phyloP scores from a whole-genome alignment of 768 basidiomycete genomes.

The Termitomyces sp. region DNA sequence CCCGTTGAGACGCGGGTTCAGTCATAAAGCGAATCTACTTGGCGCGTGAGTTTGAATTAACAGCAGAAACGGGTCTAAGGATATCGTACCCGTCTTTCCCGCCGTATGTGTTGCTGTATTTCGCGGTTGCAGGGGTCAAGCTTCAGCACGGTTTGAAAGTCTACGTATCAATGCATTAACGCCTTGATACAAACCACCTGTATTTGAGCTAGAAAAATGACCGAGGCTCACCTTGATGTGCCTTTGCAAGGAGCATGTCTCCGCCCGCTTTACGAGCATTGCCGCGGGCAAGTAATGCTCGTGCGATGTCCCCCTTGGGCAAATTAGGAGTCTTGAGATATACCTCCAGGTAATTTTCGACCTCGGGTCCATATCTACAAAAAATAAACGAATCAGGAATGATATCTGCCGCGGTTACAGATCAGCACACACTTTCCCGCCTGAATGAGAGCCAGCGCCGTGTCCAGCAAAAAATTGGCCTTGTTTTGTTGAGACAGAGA shows the following conservation, averaged over 20 bases:
- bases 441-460: slow-evolving; percentile 43
- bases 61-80: neutral
- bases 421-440: slow-evolving; percentile 40
- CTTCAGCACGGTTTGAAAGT: slow-evolving; percentile 56
- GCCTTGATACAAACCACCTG: neutral
- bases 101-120: slow-evolving; percentile 45
- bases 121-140: slow-evolving; percentile 59
- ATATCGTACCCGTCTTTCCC: slow-evolving; percentile 38
- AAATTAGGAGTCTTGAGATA: slow-evolving; percentile 61
- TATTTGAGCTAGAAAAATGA: neutral
- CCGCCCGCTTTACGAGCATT: slow-evolving; percentile 54
- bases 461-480: slow-evolving; percentile 48
- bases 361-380: slow-evolving; percentile 56
- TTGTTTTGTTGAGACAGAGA: slow-evolving; percentile 40
- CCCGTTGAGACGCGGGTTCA: slow-evolving; percentile 57
- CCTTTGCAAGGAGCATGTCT: slow-evolving; percentile 50
- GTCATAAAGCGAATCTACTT: slow-evolving; percentile 47
- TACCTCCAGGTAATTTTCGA: slow-evolving; percentile 64
- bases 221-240: slow-evolving; percentile 51
- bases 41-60: slow-evolving; percentile 1
- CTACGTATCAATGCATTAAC: slow-evolving; percentile 24
- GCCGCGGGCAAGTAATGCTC: slow-evolving; percentile 55
- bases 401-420: neutral
- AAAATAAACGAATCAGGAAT: slow-evolving; percentile 2
- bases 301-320: slow-evolving; percentile 43